Evolutionary conservation across 2,329 filamentous ascomycete species (phyloP).

Genomic region (Thielaviopsis euricoi): DNA sequence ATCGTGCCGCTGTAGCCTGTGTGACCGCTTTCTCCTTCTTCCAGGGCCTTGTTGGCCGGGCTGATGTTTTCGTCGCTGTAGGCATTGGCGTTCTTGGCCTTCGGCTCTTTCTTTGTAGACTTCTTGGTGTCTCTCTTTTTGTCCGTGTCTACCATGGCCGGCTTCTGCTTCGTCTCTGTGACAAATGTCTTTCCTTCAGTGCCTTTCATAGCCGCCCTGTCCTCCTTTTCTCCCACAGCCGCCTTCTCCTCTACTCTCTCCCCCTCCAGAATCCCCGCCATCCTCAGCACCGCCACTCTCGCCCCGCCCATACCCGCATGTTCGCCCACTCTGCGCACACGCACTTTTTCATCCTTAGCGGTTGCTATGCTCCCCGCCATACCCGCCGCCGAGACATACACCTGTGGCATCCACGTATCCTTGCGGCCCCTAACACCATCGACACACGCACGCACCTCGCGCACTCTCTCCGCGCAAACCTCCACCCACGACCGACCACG

Average conservation of each 20-base stretch:
- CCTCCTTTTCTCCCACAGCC: not conserved
- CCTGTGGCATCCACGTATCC: slow-evolving; percentile 18
- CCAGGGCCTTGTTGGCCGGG: slow-evolving; percentile 2
- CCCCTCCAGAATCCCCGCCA: slow-evolving; percentile 21
- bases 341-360: slow-evolving; percentile 10
- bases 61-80: slow-evolving; percentile 20
- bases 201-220: too few relatives aligned
- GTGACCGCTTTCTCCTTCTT: slow-evolving; percentile 15
- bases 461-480: slow-evolving; percentile 17
- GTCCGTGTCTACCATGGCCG: not conserved
- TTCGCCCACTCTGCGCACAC: slow-evolving; percentile 15
- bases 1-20: slow-evolving; percentile 17
- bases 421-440: slow-evolving; percentile 15
- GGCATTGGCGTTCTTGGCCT: slow-evolving; percentile 14
- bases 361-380: slow-evolving; percentile 19
- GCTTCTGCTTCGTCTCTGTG: too few relatives aligned
- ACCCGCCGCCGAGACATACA: slow-evolving; percentile 23
- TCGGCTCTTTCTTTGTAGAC: not conserved
- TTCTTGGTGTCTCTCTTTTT: not conserved
- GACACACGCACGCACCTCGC: slow-evolving; percentile 16
- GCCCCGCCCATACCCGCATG: slow-evolving; percentile 24
- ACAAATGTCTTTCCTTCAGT: too few relatives aligned
- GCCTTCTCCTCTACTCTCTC: slow-evolving; percentile 16
- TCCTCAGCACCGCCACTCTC: slow-evolving; percentile 23
- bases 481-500: slow-evolving; percentile 14